Evolutionary conservation across 2,329 filamentous ascomycete species (phyloP).

Genomic region (Fusarium acutatum): DNA sequence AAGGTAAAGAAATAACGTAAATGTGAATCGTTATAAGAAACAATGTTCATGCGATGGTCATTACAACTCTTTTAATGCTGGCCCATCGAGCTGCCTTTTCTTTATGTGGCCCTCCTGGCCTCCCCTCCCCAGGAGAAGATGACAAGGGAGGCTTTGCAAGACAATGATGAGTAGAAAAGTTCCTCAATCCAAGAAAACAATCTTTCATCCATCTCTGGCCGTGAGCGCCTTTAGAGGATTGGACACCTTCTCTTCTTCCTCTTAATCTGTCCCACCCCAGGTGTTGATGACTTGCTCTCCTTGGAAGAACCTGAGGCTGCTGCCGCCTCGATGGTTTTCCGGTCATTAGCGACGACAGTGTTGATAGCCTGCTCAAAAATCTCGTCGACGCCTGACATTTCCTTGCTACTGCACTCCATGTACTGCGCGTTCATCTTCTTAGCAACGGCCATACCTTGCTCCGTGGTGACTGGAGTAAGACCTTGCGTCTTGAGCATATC

Average conservation of each 20-base stretch:
- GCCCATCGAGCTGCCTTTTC: conserved; percentile 27
- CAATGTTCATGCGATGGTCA: conserved; percentile 52
- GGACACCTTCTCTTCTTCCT: conserved; percentile 87
- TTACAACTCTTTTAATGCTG: conserved; percentile 51
- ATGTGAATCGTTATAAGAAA: conserved; percentile 47
- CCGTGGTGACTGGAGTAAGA: conserved; percentile 89
- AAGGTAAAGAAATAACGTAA: conserved; percentile 41
- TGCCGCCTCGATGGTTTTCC: conserved; percentile 66
- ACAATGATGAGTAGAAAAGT: conserved; percentile 20
- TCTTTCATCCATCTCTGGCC: conserved; percentile 18
- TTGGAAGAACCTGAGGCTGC: conserved; percentile 49
- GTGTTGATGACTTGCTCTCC: conserved; percentile 51
- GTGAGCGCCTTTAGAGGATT: conserved; percentile 67
- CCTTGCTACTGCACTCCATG: conserved; percentile 98
- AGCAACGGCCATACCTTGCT: conserved; percentile 88
- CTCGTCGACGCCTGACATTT: conserved; percentile 94
- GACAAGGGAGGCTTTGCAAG: conserved; percentile 16
- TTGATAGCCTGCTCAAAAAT: conserved; percentile 94
- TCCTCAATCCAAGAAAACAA: conserved; percentile 30
- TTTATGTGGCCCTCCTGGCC: conserved; percentile 9
- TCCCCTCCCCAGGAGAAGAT: conserved; percentile 30
- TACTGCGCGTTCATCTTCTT: conserved; percentile 94
- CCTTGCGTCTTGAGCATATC: conserved; percentile 99
- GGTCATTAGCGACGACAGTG: conserved; percentile 84
- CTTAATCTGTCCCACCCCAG: conserved; percentile 63